phyloP scores from a whole-genome alignment of 179 eudicot genomes.

The Spinacia oleracea region DNA sequence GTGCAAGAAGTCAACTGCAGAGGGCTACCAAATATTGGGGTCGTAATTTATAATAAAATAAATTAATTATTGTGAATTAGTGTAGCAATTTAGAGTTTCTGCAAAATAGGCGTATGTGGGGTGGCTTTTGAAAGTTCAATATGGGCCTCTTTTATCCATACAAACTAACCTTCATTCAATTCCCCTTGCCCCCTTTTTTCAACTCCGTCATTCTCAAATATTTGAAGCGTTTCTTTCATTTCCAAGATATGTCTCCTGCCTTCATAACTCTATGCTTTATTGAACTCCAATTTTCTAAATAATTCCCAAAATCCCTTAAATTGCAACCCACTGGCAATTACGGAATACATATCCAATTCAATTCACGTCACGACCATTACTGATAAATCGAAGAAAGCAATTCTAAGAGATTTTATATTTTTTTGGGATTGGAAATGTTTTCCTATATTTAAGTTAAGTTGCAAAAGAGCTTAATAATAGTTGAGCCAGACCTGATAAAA shows the following conservation, averaged over 20 bases:
- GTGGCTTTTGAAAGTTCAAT: neutral
- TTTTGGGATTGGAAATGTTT: neutral
- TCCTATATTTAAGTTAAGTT: neutral
- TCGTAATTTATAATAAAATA: no score
- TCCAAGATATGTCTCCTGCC: neutral
- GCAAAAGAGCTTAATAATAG: neutral
- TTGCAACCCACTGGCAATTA: neutral
- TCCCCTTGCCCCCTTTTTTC: neutral
- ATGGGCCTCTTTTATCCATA: neutral
- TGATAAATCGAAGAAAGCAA: neutral
- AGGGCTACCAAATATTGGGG: no score
- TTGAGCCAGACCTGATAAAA: neutral
- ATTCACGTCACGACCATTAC: neutral
- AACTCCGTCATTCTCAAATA: neutral
- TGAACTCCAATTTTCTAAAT: neutral
- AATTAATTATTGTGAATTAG: no score
- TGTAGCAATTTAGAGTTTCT: no score
- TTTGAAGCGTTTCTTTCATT: neutral
- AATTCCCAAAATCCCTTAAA: neutral
- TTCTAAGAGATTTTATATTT: neutral
- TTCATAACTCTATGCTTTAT: neutral
- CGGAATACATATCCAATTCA: neutral
- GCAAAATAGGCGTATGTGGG: neutral
- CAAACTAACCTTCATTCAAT: neutral
- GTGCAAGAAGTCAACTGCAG: no score